A percentile compares a stretch with the other conserved stretches of the same genome.
Conservation (phyloP, 306 rosid species). For the Citrullus amarus region DNA sequence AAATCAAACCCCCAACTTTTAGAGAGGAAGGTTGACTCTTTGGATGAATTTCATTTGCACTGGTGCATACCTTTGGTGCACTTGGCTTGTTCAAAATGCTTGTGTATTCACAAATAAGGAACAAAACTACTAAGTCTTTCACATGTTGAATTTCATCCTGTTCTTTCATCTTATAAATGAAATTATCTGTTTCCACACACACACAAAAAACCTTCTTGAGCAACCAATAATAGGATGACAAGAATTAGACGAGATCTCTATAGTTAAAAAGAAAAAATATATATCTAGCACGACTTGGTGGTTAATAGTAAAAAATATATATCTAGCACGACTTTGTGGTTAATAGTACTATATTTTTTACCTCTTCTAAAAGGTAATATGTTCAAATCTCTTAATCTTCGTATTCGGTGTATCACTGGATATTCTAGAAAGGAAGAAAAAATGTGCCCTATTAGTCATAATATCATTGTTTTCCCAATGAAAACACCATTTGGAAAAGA, state of each 20-base stretch:
- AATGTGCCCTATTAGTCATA: background rate
- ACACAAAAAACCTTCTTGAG: slow-evolving; percentile 14
- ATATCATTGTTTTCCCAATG: background rate
- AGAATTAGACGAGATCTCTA: slow-evolving; percentile 30
- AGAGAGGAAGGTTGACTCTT: too few relatives aligned
- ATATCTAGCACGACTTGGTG: background rate
- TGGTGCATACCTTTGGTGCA: too few relatives aligned
- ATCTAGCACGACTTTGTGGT: background rate
- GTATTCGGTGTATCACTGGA: background rate
- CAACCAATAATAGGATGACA: slow-evolving; percentile 55
- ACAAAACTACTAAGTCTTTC: too few relatives aligned
- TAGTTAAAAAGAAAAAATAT: slow-evolving; percentile 13
- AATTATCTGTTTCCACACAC: slow-evolving; percentile 12
- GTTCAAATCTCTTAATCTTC: background rate
- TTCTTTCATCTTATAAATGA: too few relatives aligned
- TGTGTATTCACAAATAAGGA: too few relatives aligned
- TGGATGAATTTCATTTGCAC: too few relatives aligned
- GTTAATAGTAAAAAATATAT: background rate
- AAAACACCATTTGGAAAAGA: background rate
- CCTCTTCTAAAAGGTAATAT: background rate
- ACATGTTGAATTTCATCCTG: too few relatives aligned
- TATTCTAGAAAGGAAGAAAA: background rate
- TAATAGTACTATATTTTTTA: background rate
- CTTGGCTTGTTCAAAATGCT: too few relatives aligned
- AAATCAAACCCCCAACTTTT: too few relatives aligned